Conservation (phyloP, 345 rosid species). For the Geranium rotundifolium region DNA sequence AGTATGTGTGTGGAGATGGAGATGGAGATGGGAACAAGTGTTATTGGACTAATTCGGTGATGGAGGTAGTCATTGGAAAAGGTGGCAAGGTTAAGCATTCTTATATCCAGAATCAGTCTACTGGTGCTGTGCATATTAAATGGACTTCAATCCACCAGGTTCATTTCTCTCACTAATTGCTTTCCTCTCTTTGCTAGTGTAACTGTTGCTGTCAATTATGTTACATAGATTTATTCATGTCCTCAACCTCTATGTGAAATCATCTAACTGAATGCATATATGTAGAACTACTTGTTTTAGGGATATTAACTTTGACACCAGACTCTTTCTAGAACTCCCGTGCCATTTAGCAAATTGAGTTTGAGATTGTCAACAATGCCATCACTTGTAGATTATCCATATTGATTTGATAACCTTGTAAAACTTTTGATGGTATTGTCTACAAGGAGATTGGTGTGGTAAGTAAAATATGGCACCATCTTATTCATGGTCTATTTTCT, state of each 20-base stretch:
- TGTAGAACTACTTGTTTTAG: no score
- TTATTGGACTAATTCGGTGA: constrained; percentile 76
- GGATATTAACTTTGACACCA: no score
- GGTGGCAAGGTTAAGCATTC: constrained; percentile 68
- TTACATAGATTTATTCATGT: no score
- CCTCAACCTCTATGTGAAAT: no score
- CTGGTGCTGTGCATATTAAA: constrained; percentile 64
- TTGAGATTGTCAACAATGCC: no score
- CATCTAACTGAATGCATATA: no score
- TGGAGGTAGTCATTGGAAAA: constrained; percentile 52
- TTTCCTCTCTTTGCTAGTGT: not conserved
- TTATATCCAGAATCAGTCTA: constrained; percentile 71
- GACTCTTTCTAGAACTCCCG: no score
- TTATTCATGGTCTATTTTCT: not conserved
- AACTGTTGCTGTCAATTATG: not conserved
- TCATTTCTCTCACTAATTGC: constrained; percentile 4
- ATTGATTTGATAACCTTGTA: no score
- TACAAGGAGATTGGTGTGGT: no score
- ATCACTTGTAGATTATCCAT: no score
- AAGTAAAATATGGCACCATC: not conserved
- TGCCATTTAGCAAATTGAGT: no score
- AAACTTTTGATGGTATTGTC: no score
- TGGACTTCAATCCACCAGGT: constrained; percentile 91
- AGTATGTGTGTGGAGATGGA: constrained; percentile 43
- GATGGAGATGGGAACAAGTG: constrained; percentile 34